These are phyloP conservation scores for Carpinus viminea DNA, from an alignment of 306 rosid genomes.

Conservation along the genomic window DNA sequence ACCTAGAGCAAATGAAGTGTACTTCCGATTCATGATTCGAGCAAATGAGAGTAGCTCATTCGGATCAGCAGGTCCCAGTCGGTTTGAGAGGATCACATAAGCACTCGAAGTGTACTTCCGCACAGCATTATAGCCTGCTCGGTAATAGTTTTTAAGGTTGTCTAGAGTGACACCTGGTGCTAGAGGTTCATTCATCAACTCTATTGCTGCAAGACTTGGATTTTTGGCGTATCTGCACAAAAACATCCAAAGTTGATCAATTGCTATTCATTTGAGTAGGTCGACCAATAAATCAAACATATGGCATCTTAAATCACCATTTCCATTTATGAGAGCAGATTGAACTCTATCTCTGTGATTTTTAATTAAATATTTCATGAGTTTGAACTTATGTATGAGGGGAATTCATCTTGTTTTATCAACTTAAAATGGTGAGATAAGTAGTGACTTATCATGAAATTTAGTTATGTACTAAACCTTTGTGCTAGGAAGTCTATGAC, in stretches of 20 bases:
- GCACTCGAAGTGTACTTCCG: slow-evolving; percentile 41
- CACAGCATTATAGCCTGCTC: slow-evolving; percentile 50
- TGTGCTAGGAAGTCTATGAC: slow-evolving; percentile 52
- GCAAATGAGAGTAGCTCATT: slow-evolving; percentile 50
- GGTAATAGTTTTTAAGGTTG: slow-evolving; percentile 44
- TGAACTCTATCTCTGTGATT: too few species aligned
- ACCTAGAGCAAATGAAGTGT: too few species aligned
- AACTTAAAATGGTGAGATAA: too few species aligned
- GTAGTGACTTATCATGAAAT: too few species aligned
- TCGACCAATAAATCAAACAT: too few species aligned
- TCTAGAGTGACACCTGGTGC: slow-evolving; percentile 38
- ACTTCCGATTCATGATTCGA: slow-evolving; percentile 23
- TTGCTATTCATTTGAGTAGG: too few species aligned
- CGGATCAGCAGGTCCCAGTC: slow-evolving; percentile 33
- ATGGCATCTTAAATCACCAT: too few species aligned
- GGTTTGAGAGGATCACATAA: slow-evolving; percentile 57
- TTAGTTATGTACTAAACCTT: slow-evolving; percentile 30
- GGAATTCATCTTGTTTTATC: too few species aligned
- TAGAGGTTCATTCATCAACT: slow-evolving; percentile 62
- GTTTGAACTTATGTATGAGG: too few species aligned
- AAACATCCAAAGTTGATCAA: neutral
- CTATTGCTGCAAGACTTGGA: slow-evolving; percentile 45
- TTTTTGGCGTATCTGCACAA: slow-evolving; percentile 42
- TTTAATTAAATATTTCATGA: too few species aligned
- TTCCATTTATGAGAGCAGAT: too few species aligned